Base-by-base conservation (phyloP, 768 basidiomycete genomes). In the Dendrothele bispora region DNA sequence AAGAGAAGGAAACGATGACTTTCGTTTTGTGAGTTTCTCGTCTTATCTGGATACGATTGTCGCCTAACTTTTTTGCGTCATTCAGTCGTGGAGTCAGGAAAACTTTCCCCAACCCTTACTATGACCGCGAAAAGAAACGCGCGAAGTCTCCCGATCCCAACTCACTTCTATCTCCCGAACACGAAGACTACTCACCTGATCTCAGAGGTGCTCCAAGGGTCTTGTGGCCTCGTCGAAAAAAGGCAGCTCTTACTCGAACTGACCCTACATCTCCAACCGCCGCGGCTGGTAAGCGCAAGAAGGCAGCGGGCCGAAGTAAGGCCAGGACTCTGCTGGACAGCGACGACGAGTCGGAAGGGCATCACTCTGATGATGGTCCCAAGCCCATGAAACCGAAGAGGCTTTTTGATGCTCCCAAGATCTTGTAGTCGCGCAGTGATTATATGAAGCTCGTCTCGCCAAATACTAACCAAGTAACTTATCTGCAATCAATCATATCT, bases 31-130 rank as follows among this genome's bases (percentile, higher is more conserved):
- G 51, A 57, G 78, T 71, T 10, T 25, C 11, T 17, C 17, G 14
- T 20, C 41, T 34, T 11, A 14, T 37, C 14, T 43, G 14, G 20
- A 1, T 4, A 11, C 22, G 7, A 27, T 2, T 32, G 10, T 17
- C 17, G 18, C 17, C 50, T 55, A 30, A 56, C 41, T n/a, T 24
- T n/a, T 17, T 38, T 7, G n/a, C 37, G 14, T 43, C 46, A 11
- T 48, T n/a, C n/a, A 79, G 77, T 66, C 79, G 79, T 26, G 79
- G 79, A 26, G 68, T 71, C 51, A 71, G 70, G 46, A 64, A 67
- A 10, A 61, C 64, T 5, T 69, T 76, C 49, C 66, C 67, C 1
- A 80, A 80, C 27, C 78, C 78, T 0, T 64, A 72, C 22, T 73
- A 72, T 43, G 67, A 63, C 28, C 49, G 35, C 17, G 43, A 29